Conservation (phyloP, 495 filamentous ascomycete species). For the Penicilliopsis zonata region DNA sequence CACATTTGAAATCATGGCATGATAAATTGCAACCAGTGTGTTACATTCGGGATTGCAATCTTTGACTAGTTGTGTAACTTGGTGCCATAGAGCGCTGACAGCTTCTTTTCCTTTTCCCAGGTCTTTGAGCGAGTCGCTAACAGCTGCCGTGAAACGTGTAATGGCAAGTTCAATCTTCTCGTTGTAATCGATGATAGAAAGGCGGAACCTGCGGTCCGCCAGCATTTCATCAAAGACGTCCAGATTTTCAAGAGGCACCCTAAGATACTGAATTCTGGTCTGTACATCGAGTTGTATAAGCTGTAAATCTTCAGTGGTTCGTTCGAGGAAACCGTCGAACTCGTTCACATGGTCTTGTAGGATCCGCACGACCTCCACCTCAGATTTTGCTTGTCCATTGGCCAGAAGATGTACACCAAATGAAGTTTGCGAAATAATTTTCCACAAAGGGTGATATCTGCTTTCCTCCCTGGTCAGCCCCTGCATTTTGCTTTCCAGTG, state of each 20-base stretch:
- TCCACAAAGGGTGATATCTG: slow-evolving; percentile 74
- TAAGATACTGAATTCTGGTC: slow-evolving; percentile 63
- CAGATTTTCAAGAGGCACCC: slow-evolving; percentile 72
- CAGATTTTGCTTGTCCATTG: slow-evolving; percentile 74
- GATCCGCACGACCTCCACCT: slow-evolving; percentile 76
- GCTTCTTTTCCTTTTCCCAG: slow-evolving; percentile 65
- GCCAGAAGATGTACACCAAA: slow-evolving; percentile 89
- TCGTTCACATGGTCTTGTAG: slow-evolving; percentile 89
- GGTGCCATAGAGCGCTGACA: slow-evolving; percentile 63
- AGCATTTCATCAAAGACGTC: slow-evolving; percentile 85
- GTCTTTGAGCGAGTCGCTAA: slow-evolving; percentile 68
- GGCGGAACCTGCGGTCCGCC: slow-evolving; percentile 66
- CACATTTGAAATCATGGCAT: slow-evolving; percentile 72
- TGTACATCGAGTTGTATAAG: slow-evolving; percentile 65
- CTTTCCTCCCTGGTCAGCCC: not conserved
- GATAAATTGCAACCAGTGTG: slow-evolving; percentile 50
- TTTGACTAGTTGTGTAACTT: slow-evolving; percentile 50
- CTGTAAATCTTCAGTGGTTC: slow-evolving; percentile 73
- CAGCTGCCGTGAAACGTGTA: slow-evolving; percentile 56
- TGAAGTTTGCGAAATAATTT: slow-evolving; percentile 81
- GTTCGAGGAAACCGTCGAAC: slow-evolving; percentile 79
- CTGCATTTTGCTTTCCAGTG: not conserved
- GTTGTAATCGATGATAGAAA: slow-evolving; percentile 74
- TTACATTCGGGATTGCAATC: slow-evolving; percentile 35
- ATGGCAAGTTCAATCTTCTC: slow-evolving; percentile 86